Evolutionary conservation across 2,329 filamentous ascomycete species (phyloP).

Genomic region (Pseudofabraea citricarpa): DNA sequence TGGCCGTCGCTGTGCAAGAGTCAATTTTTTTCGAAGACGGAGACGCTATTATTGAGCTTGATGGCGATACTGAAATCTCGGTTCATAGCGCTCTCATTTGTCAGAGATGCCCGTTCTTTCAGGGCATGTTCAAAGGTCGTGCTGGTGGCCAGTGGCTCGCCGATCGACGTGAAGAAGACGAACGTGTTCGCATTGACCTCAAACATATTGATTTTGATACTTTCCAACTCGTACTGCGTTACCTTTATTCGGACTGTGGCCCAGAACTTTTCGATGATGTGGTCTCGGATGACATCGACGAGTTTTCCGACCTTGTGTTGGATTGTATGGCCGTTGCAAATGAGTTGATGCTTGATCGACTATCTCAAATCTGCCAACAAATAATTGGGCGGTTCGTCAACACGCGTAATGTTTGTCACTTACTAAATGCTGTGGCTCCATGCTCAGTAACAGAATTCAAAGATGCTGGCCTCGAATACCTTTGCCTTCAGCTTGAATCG

Average conservation of each 20-base stretch:
- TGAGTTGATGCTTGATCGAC: conserved; percentile 88
- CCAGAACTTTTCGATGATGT: conserved; percentile 77
- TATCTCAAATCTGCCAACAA: conserved; percentile 86
- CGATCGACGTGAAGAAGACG: conserved; percentile 51
- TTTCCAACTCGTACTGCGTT: conserved; percentile 74
- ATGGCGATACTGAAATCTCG: conserved; percentile 60
- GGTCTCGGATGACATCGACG: conserved; percentile 66
- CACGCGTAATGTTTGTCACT: conserved; percentile 76
- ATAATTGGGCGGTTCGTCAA: conserved; percentile 80
- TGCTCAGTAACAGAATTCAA: conserved; percentile 84
- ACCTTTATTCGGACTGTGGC: conserved; percentile 80
- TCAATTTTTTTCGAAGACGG: conserved; percentile 69
- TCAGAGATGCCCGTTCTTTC: conserved; percentile 85
- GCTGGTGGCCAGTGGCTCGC: conserved; percentile 81
- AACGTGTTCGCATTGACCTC: conserved; percentile 67
- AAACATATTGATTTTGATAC: conserved; percentile 70
- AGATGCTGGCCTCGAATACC: conserved; percentile 80
- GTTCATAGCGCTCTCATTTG: conserved; percentile 79
- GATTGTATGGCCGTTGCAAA: conserved; percentile 88
- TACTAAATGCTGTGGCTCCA: conserved; percentile 81
- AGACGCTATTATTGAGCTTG: conserved; percentile 73
- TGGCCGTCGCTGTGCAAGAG: conserved; percentile 65
- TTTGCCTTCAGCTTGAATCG: conserved; percentile 84
- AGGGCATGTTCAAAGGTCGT: conserved; percentile 83
- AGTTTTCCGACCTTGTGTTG: conserved; percentile 83